Evolutionary conservation across 2,329 filamentous ascomycete genomes (phyloP), one percentile per base, ranked within the genome.

Genomic region (Seiridium cupressi): DNA sequence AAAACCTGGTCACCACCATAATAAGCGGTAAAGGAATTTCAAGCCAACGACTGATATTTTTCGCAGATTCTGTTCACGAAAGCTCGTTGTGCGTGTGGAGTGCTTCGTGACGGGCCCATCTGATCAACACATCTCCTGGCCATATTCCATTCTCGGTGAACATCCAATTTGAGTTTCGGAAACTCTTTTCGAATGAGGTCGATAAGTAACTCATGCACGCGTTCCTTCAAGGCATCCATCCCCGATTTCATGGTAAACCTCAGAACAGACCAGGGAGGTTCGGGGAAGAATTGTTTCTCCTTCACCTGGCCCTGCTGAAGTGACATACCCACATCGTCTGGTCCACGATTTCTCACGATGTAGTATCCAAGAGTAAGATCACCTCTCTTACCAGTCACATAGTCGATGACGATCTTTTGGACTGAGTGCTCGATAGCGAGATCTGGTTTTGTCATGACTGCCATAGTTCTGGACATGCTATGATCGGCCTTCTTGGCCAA

Each of bases 401-500:
- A 74, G 3, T 82, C 73, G 3, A 78, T 69, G 1, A 79, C 70
- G 1, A 73, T 73, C 0, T 71, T 66, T 34, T 78, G 71, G 0
- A 71, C 77, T 0, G 72, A 72, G 0, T 67, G 60, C 53, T 84
- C 81, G 0, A 68, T 68, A 0, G 81, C 79, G 0, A 88, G 72
- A 60, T 90, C 87, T 0, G 79, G 77, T 61, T 83, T 83, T 0
- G 81, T 84, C 2, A 83, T 70, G 18, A 73, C 69, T 3, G 66
- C 70, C 70, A 72, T 70, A 2, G 70, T 73, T 51, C 70, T 65
- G 2, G 56, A 65, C 68, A 70, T 70, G 1, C n/a, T 56, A 0
- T 67, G 66, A 44, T 73, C 72, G 3, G 68, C 72, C 9, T 70
- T 60, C 13, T 70, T 74, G 1, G 76, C 76, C 2, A 77, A 63